Evolutionary conservation across 805 yeast genomes (phyloP).

Genomic region (Maudiozyma pseudohumilis): DNA sequence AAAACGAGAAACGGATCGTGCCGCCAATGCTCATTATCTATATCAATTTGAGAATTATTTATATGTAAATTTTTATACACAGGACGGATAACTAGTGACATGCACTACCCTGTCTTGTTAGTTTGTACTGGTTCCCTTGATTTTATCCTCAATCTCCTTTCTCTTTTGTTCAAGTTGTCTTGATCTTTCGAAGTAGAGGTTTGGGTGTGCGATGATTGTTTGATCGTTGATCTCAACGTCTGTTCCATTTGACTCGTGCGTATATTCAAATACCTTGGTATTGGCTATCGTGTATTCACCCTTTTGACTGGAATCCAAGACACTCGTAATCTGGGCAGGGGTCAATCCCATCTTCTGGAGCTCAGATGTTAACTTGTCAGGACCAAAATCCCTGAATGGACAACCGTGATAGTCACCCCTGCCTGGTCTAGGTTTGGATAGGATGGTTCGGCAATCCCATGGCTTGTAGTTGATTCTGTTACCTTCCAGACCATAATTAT

Average conservation of each 20-base stretch:
- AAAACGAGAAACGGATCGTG: neutral
- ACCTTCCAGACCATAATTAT: constrained; percentile 88
- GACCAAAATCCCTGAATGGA: constrained; percentile 70
- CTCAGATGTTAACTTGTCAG: constrained; percentile 50
- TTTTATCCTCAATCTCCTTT: constrained; percentile 10
- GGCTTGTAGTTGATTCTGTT: constrained; percentile 78
- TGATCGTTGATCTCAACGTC: constrained; percentile 39
- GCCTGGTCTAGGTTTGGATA: constrained; percentile 60
- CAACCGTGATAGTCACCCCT: constrained; percentile 80
- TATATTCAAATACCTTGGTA: constrained; percentile 74
- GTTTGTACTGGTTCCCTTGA: neutral
- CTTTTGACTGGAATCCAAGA: constrained; percentile 56
- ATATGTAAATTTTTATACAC: too few species aligned
- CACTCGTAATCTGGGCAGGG: constrained; percentile 40
- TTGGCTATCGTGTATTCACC: constrained; percentile 81
- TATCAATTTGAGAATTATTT: too few species aligned
- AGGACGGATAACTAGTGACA: too few species aligned
- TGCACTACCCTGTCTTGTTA: too few species aligned
- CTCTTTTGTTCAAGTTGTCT: constrained; percentile 41
- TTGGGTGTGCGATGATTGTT: constrained; percentile 72
- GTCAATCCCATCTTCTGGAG: constrained; percentile 46
- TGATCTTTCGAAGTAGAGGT: constrained; percentile 74
- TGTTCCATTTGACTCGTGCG: constrained; percentile 30
- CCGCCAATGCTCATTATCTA: neutral
- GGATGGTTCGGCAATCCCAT: constrained; percentile 70